Evolutionary conservation across 179 eudicot genomes (phyloP).

Genomic region (Heliamphora pulchella): DNA sequence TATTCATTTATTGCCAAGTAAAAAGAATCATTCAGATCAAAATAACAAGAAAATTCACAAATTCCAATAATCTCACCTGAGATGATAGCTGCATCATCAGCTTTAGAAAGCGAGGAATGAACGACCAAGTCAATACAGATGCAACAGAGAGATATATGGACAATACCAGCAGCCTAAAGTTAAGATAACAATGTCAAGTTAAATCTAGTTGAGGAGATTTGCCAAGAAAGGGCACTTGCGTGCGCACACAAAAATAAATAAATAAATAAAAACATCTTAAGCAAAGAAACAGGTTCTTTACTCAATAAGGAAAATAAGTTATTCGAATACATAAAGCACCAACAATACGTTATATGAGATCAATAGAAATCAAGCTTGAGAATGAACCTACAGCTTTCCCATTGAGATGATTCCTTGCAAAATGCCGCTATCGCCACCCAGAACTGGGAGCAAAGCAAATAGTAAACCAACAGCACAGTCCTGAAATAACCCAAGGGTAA

Average conservation of each 20-base stretch:
- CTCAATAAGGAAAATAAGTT: not conserved
- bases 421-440: constrained; percentile 91
- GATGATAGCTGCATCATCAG: constrained; percentile 90
- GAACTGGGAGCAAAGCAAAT: constrained; percentile 92
- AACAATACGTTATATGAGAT: not conserved
- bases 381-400: constrained; percentile 76
- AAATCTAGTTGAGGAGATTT: constrained; percentile 11
- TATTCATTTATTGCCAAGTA: not conserved
- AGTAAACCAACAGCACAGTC: constrained; percentile 98
- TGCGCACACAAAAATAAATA: not conserved
- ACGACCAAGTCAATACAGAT: constrained; percentile 76
- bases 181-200: not conserved
- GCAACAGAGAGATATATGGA: constrained; percentile 63
- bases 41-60: not conserved
- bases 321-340: not conserved
- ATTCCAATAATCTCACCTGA: constrained; percentile 43
- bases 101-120: constrained; percentile 89
- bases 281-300: not conserved
- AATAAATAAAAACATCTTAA: not conserved
- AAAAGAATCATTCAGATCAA: not conserved
- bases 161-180: constrained; percentile 68
- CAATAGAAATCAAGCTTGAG: not conserved
- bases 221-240: not conserved
- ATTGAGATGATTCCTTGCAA: constrained; percentile 76
- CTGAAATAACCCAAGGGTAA: constrained; percentile 36